Evolutionary conservation across 176 grass and related monocot species (phyloP).

Genomic region (Cenchrus purpureus): DNA sequence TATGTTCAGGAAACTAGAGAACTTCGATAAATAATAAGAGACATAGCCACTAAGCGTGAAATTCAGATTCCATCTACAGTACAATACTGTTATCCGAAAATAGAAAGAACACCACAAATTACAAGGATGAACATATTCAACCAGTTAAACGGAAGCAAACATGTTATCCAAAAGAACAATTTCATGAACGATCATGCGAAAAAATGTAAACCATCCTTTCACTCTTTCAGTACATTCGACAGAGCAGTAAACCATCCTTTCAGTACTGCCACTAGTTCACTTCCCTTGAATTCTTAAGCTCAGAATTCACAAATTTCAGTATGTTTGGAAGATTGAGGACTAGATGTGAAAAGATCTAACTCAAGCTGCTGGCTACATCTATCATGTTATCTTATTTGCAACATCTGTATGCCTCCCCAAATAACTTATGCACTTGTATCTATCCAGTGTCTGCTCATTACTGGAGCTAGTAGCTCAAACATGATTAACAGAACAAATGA

Average conservation of each 20-base stretch:
- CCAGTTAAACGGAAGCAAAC: background rate
- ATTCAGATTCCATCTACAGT: background rate
- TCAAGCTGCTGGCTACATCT: background rate
- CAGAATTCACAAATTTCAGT: background rate
- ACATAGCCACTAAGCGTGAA: background rate
- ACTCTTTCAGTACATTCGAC: too few species aligned
- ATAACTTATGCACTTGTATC: background rate
- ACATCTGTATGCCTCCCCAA: background rate
- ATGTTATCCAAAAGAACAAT: background rate
- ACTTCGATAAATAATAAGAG: background rate
- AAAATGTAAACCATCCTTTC: background rate
- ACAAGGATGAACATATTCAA: background rate
- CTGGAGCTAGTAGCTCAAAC: slow-evolving; percentile 1
- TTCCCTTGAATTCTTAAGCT: background rate
- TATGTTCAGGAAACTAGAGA: background rate
- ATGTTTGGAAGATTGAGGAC: background rate
- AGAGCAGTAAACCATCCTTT: background rate
- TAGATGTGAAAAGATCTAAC: background rate
- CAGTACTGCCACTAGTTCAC: too few species aligned
- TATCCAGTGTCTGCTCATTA: background rate
- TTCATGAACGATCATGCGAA: background rate
- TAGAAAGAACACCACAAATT: too few species aligned
- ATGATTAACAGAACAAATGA: slow-evolving; percentile 11
- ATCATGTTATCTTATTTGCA: background rate
- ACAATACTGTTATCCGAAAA: background rate